These are phyloP conservation scores for Atkinsonella texensis DNA, from an alignment of 2,329 filamentous ascomycete genomes.

Conservation along the genomic window DNA sequence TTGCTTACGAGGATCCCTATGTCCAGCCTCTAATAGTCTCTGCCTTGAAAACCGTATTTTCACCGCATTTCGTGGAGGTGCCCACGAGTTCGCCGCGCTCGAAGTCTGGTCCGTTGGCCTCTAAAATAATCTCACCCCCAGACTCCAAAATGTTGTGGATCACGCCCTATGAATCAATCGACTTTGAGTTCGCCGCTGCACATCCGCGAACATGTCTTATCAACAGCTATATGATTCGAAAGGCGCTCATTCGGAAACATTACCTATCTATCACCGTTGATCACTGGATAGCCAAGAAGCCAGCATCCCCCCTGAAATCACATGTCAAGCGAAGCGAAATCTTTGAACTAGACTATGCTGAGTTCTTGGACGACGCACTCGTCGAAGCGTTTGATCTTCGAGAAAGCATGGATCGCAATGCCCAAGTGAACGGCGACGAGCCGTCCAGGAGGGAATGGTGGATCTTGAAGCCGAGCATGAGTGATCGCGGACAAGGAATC, in stretches of 20 bases:
- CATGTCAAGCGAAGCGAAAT: slow-evolving; percentile 71
- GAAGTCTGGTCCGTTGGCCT: slow-evolving; percentile 23
- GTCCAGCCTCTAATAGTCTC: slow-evolving; percentile 74
- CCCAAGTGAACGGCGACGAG: slow-evolving; percentile 13
- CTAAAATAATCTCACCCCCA: slow-evolving; percentile 21
- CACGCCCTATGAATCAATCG: slow-evolving; percentile 72
- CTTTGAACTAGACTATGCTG: slow-evolving; percentile 92
- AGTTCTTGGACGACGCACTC: slow-evolving; percentile 89
- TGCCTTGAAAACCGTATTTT: slow-evolving; percentile 54
- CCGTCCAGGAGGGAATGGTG: slow-evolving; percentile 62
- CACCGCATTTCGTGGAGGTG: slow-evolving; percentile 39
- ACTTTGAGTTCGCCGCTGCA: slow-evolving; percentile 63
- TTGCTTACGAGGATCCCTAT: slow-evolving; percentile 80
- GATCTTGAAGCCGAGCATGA: slow-evolving; percentile 98
- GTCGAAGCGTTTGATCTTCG: slow-evolving; percentile 81
- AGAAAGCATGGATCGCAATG: slow-evolving; percentile 63
- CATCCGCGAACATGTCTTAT: slow-evolving; percentile 52
- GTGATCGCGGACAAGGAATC: slow-evolving; percentile 88
- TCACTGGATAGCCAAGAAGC: slow-evolving; percentile 78
- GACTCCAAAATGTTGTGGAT: slow-evolving; percentile 57
- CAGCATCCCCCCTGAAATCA: slow-evolving; percentile 50
- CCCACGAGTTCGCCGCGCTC: slow-evolving; percentile 31
- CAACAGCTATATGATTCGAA: slow-evolving; percentile 91
- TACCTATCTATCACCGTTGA: slow-evolving; percentile 76
- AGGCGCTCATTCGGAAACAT: slow-evolving; percentile 93